Conservation (phyloP, 257 asterid genomes). For the Plectranthus barbatus region DNA sequence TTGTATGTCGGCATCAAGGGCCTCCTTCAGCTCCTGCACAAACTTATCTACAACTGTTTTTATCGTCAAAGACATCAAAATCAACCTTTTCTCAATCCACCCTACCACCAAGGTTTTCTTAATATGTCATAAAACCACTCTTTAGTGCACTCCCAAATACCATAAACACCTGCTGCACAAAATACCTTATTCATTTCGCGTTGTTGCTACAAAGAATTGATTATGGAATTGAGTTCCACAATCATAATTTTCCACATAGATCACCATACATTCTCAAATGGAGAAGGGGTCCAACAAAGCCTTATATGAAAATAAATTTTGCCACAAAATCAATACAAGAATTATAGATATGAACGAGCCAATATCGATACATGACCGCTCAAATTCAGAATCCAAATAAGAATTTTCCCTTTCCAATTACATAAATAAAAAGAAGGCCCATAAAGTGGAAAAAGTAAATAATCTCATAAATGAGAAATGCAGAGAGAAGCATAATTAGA, state of each 20-base stretch:
- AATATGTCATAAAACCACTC: background rate
- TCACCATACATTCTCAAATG: background rate
- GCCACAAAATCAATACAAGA: background rate
- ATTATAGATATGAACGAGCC: background rate
- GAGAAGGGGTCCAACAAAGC: background rate
- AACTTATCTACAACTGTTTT: constrained; percentile 91
- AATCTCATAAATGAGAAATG: constrained; percentile 3
- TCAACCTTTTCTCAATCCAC: background rate
- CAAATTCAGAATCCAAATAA: constrained; percentile 3
- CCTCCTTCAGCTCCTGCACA: constrained; percentile 93
- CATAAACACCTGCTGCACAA: constrained; percentile 25
- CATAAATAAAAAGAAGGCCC: background rate
- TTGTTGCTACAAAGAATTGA: background rate
- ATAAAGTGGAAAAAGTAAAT: background rate
- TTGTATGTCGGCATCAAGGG: constrained; percentile 91
- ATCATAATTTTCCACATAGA: background rate
- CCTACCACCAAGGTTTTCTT: background rate
- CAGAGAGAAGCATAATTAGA: constrained; percentile 12
- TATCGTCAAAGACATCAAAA: constrained; percentile 79
- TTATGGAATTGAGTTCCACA: background rate
- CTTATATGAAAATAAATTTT: background rate
- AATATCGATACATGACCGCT: background rate
- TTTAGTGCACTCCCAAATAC: background rate
- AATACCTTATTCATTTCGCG: background rate
- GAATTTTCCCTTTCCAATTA: background rate